Evolutionary conservation across 345 rosid genomes (phyloP), one percentile per base, ranked within the genome.

Genomic region (Lepidium didymum): DNA sequence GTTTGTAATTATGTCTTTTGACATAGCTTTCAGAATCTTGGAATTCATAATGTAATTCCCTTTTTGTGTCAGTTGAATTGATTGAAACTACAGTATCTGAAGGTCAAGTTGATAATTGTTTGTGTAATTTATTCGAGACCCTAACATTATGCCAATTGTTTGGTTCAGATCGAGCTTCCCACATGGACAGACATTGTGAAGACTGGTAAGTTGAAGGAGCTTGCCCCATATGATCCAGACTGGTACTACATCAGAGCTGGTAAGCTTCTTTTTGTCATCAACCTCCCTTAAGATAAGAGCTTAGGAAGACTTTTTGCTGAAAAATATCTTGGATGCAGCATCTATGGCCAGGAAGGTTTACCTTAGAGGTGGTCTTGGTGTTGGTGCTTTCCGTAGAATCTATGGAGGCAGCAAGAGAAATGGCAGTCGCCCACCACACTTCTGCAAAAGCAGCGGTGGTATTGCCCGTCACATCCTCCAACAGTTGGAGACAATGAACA

Each of bases 281-380:
- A n/a, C n/a, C n/a, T n/a, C n/a, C n/a, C n/a, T n/a, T n/a, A n/a
- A n/a, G n/a, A n/a, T n/a, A n/a, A n/a, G n/a, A n/a, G n/a, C n/a
- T n/a, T n/a, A n/a, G n/a, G n/a, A n/a, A n/a, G n/a, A n/a, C n/a
- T n/a, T n/a, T 3, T 23, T 2, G 33, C 3, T 27, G 7, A 49
- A 19, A 3, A 11, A 18, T 0, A 5, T 37, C 5, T 35, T 58
- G 1, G 19, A 10, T 75, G 69, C 73, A 89, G 96, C 96, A 1
- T 90, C 96, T 16, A 91, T 91, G 92, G 97, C 96, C 7, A 88
- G 97, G 81, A 91, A 91, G 73, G 85, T 91, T 31, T 91, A 88
- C 75, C 47, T 91, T 40, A 88, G 93, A 71, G 93, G 91, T 19
- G 97, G 97, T 33, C 93, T 91, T 16, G 97, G 97, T n/a, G 93